A percentile compares a stretch with the other conserved stretches of the same genome.
phyloP scores from a whole-genome alignment of 805 yeast species.

The Metschnikowia lachancei region DNA sequence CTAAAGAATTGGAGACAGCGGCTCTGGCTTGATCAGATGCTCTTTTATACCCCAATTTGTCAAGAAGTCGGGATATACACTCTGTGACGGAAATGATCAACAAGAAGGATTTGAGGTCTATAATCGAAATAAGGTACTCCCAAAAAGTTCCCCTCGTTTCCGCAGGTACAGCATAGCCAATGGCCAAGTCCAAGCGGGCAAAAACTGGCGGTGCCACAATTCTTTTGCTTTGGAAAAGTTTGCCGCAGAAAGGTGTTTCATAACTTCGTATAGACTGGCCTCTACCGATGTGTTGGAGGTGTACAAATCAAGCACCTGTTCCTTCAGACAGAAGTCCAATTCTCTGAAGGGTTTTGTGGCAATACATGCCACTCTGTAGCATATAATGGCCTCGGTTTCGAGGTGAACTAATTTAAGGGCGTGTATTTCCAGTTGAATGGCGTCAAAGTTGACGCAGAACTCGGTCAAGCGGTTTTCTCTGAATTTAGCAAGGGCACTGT shows the following conservation, averaged over 20 bases:
- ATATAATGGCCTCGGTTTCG: slow-evolving; percentile 19
- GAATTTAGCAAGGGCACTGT: slow-evolving; percentile 25
- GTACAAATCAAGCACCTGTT: slow-evolving; percentile 24
- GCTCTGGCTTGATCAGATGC: slow-evolving; percentile 5
- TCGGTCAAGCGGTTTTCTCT: slow-evolving; percentile 26
- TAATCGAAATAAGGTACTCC: slow-evolving; percentile 23
- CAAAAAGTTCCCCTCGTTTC: slow-evolving; percentile 20
- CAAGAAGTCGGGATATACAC: slow-evolving; percentile 25
- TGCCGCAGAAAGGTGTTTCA: slow-evolving; percentile 25
- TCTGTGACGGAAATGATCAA: slow-evolving; percentile 28
- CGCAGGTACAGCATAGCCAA: slow-evolving; percentile 14
- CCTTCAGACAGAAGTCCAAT: slow-evolving; percentile 16
- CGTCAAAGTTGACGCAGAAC: slow-evolving; percentile 25
- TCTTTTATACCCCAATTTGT: slow-evolving; percentile 28
- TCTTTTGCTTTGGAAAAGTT: slow-evolving; percentile 20
- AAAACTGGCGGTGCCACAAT: slow-evolving; percentile 3
- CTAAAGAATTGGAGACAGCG: slow-evolving; percentile 21
- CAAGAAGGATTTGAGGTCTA: slow-evolving; percentile 34
- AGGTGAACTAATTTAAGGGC: slow-evolving; percentile 3
- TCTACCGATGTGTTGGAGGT: slow-evolving; percentile 2
- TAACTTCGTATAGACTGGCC: slow-evolving; percentile 12
- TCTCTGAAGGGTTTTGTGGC: slow-evolving; percentile 31
- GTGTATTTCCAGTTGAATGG: slow-evolving; percentile 10
- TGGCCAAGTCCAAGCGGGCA: slow-evolving; percentile 7
- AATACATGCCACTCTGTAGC: slow-evolving; percentile 27